Evolutionary conservation across 345 rosid species (phyloP).

Genomic region (Camelina sativa): DNA sequence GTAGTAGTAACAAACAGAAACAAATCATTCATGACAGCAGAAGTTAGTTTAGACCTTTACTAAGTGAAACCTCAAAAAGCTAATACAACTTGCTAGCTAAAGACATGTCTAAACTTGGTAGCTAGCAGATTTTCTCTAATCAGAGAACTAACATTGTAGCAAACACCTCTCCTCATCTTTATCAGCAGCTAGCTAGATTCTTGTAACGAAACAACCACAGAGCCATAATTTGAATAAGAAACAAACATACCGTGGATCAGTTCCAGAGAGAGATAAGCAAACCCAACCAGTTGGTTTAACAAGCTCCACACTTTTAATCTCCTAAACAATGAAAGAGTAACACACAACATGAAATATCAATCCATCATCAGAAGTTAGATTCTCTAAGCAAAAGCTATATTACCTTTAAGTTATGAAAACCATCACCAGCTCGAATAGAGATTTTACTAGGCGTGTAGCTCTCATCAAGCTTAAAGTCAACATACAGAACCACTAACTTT

Average conservation of each 20-base stretch:
- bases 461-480: constrained; percentile 96
- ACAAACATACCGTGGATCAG: constrained; percentile 73
- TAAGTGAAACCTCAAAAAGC: not conserved
- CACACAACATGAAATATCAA: constrained; percentile 10
- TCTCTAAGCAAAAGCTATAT: not conserved
- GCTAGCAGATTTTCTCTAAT: constrained; percentile 5
- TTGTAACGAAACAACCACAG: not conserved
- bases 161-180: constrained; percentile 13
- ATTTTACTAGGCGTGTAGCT: constrained; percentile 92
- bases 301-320: constrained; percentile 83
- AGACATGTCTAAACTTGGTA: not conserved
- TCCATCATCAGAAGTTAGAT: not conserved
- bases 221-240: not conserved
- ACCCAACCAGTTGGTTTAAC: constrained; percentile 92
- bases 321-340: constrained; percentile 51
- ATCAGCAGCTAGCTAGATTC: constrained; percentile 6
- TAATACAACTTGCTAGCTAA: constrained; percentile 7
- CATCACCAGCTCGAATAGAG: constrained; percentile 88
- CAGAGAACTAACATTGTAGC: constrained; percentile 13
- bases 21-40: not conserved
- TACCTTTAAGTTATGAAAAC: constrained; percentile 95
- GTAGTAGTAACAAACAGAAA: constrained; percentile 4
- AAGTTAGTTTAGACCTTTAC: not conserved
- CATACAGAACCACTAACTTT: constrained; percentile 75
- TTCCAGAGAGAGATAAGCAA: constrained; percentile 74